These are phyloP conservation scores for Bauhinia variegata DNA, from an alignment of 306 rosid genomes.

Conservation along the genomic window DNA sequence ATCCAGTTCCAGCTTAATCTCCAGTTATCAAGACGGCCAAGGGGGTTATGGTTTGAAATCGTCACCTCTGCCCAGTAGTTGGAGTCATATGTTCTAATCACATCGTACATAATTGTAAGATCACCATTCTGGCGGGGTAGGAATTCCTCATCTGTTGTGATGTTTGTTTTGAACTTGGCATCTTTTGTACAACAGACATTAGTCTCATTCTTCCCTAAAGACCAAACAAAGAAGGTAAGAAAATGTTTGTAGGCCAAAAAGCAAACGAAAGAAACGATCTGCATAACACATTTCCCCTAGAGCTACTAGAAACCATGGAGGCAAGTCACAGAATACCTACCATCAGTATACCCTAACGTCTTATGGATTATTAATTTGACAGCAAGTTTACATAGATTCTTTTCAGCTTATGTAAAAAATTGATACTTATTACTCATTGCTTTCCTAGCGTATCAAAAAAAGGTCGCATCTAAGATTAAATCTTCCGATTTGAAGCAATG, in stretches of 20 bases:
- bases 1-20: constrained; percentile 94
- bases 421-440: no score
- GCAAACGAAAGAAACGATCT: background rate
- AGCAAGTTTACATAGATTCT: background rate
- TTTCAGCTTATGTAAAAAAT: background rate
- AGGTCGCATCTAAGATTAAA: background rate
- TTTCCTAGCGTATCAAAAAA: background rate
- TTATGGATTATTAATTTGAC: background rate
- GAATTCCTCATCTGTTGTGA: constrained; percentile 55
- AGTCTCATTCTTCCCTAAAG: constrained; percentile 62
- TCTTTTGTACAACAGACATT: constrained; percentile 76
- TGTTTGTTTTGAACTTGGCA: constrained; percentile 55
- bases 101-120: constrained; percentile 92
- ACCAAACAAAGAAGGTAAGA: constrained; percentile 1
- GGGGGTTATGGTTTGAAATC: constrained; percentile 78
- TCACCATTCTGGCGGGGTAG: constrained; percentile 84
- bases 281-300: background rate
- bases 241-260: constrained; percentile 6
- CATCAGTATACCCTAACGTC: background rate
- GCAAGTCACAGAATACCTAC: background rate
- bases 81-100: constrained; percentile 61
- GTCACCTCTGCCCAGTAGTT: constrained; percentile 83
- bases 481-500: background rate
- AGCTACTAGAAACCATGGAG: background rate
- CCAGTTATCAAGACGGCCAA: constrained; percentile 97